phyloP scores from a whole-genome alignment of 108 stramenopile genomes.

The Chaetoceros tenuissimus region DNA sequence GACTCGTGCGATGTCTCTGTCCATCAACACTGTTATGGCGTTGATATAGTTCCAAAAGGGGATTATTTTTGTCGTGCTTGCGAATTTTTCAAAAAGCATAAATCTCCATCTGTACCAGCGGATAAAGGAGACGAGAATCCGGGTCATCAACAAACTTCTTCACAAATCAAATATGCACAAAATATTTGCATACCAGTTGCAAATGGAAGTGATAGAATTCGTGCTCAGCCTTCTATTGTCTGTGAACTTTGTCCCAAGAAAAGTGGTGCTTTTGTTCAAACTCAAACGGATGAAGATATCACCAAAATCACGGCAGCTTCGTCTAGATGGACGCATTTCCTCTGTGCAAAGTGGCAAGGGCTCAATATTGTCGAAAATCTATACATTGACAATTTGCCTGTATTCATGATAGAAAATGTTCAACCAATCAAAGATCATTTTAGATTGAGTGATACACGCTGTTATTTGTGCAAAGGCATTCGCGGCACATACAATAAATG shows the following conservation, averaged over 20 bases:
- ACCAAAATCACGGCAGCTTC: slow-evolving; percentile 11
- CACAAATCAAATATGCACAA: no score
- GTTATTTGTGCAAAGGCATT: slow-evolving; percentile 55
- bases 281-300: slow-evolving; percentile 8
- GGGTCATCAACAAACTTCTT: no score
- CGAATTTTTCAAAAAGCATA: slow-evolving; percentile 44
- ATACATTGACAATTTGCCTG: slow-evolving; percentile 15
- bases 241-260: slow-evolving; percentile 80
- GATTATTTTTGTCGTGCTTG: slow-evolving; percentile 86
- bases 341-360: slow-evolving; percentile 86
- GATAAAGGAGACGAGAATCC: no score
- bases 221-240: slow-evolving; percentile 34
- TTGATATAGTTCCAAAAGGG: slow-evolving; percentile 75
- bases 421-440: slow-evolving; percentile 41
- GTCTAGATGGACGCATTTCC: slow-evolving; percentile 65
- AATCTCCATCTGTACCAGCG: slow-evolving; percentile 25
- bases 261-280: slow-evolving; percentile 67
- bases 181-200: neutral
- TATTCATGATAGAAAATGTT: slow-evolving; percentile 56
- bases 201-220: neutral
- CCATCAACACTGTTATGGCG: slow-evolving; percentile 83
- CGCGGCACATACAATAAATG: slow-evolving; percentile 66
- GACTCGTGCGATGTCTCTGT: slow-evolving; percentile 84
- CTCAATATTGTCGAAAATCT: slow-evolving; percentile 44
- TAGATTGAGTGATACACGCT: slow-evolving; percentile 26